Percentiles rank a stretch among this genome's conserved stretches.
phyloP scores from a whole-genome alignment of 352 stramenopile species.

The Pythium myriotylum region DNA sequence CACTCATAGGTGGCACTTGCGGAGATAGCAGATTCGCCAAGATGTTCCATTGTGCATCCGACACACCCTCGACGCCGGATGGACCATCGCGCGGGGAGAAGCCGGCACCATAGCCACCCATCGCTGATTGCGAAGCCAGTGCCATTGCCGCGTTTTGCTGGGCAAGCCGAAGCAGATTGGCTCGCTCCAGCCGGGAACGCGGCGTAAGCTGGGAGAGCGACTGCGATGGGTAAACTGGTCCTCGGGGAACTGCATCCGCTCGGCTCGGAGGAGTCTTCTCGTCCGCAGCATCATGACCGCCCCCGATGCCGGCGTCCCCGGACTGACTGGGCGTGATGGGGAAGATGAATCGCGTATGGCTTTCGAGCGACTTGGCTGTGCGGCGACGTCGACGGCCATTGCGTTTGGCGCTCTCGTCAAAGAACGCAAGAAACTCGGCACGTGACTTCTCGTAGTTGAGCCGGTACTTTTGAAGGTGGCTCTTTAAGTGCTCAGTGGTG shows the following conservation, averaged over 20 bases:
- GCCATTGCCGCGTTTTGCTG: constrained; percentile 24
- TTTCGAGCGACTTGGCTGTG: constrained; percentile 22
- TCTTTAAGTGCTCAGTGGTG: constrained; percentile 89
- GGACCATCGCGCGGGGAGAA: constrained; percentile 6
- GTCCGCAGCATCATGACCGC: neutral
- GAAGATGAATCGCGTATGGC: constrained; percentile 29
- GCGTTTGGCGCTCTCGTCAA: constrained; percentile 62
- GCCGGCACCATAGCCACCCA: constrained; percentile 10
- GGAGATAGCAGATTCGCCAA: constrained; percentile 12
- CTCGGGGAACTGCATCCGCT: neutral
- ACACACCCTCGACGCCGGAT: constrained; percentile 1
- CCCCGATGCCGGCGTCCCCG: neutral
- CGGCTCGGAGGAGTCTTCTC: neutral
- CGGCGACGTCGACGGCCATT: constrained; percentile 46
- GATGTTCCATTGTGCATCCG: constrained; percentile 18
- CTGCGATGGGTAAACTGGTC: neutral
- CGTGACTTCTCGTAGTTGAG: constrained; percentile 88
- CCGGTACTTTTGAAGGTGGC: constrained; percentile 88
- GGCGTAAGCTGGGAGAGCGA: constrained; percentile 9
- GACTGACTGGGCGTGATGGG: constrained; percentile 13
- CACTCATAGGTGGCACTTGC: neutral
- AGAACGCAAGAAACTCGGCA: constrained; percentile 85
- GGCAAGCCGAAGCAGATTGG: constrained; percentile 13
- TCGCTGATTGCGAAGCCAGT: constrained; percentile 2
- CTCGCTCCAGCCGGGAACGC: constrained; percentile 16